Base-by-base conservation (phyloP, 371 early-diverging fungal species). In the Nosema bombycis region DNA sequence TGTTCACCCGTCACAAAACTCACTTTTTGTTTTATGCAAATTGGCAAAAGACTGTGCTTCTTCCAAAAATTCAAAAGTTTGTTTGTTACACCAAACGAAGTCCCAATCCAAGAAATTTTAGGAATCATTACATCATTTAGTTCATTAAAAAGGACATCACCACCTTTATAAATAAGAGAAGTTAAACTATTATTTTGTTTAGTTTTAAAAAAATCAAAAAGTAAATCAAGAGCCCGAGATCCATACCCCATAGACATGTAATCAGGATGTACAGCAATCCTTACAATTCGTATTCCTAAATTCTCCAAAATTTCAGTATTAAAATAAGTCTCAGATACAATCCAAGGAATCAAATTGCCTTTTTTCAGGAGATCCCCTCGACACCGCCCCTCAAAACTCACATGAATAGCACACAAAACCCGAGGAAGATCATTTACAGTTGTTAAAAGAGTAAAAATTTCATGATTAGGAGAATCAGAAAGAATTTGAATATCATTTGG, bases 311-410 rank as follows among this genome's bases (percentile, higher is more conserved):
- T 94, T 80, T 93, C 94, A 75, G 92, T 91, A 85, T 96, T 95
- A 87, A 93, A 93, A 89, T 91, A 96, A 85, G 94, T 92, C 66
- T 90, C 89, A 80, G 94, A 94, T 55, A 97, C 87, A 58, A 94
- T 87, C 96, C 96, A 96, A 0, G 97, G 96, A 80, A 99, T 96
- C 87, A 96, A 88, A 83, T 99, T 96, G 46, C 98, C 98, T 66
- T 91, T 89, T 72, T 91, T 90, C 54, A 92, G 90, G 72, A n/a
- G 57, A 46, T 57, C 73, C 21, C 37, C 56, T 62, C 94, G 91
- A 57, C 95, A 94, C 69, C 90, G 89, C 80, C 96, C 97, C 88
- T 99, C 99, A 80, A 95, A 83, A 82, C 93, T 90, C 32, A 94
- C 56, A 46, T 87, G 86, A 23, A 96, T 86, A 21, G 95, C 96